A percentile compares a stretch with the other conserved stretches of the same genome.
Conservation (phyloP, 805 yeast species). For the Ogataea populi-albae region DNA sequence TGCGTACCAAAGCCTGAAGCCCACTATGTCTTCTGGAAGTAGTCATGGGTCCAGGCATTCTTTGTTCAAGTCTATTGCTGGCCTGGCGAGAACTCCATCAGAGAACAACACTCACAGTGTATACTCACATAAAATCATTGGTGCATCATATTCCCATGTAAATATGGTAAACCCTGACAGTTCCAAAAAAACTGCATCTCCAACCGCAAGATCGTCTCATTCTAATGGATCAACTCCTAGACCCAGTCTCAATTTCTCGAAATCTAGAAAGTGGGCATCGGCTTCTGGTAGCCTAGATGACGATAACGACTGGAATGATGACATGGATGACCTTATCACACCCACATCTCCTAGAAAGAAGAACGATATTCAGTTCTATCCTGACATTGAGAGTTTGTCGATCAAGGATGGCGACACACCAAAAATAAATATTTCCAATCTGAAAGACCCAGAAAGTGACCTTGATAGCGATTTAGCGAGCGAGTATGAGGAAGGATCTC, state of each 20-base stretch:
- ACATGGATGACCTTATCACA: constrained; percentile 48
- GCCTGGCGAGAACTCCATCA: constrained; percentile 15
- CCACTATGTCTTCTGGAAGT: constrained; percentile 5
- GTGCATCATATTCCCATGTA: constrained; percentile 57
- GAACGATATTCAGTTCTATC: constrained; percentile 18
- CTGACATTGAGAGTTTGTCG: constrained; percentile 18
- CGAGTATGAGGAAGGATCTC: constrained; percentile 12
- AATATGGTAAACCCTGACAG: constrained; percentile 31
- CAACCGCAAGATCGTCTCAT: constrained; percentile 16
- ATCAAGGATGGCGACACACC: no score
- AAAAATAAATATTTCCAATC: no score
- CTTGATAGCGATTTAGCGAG: constrained; percentile 9
- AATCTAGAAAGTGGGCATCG: constrained; percentile 15
- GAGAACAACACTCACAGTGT: constrained; percentile 9
- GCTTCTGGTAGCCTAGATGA: constrained; percentile 44
- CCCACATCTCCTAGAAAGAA: constrained; percentile 14
- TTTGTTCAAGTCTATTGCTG: constrained; percentile 26
- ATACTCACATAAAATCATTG: constrained; percentile 39
- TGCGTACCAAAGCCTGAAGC: constrained; percentile 18
- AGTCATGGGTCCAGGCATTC: constrained; percentile 12
- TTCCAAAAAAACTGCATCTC: constrained; percentile 17
- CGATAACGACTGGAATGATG: constrained; percentile 91
- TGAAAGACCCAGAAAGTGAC: constrained; percentile 3
- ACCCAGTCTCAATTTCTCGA: constrained; percentile 12
- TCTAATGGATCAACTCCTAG: constrained; percentile 18